Percentiles rank a stretch among this genome's conserved stretches.
These are phyloP conservation scores for Aureobasidium melanogenum DNA, from an alignment of 2,329 filamentous ascomycete species.

Conservation along the genomic window DNA sequence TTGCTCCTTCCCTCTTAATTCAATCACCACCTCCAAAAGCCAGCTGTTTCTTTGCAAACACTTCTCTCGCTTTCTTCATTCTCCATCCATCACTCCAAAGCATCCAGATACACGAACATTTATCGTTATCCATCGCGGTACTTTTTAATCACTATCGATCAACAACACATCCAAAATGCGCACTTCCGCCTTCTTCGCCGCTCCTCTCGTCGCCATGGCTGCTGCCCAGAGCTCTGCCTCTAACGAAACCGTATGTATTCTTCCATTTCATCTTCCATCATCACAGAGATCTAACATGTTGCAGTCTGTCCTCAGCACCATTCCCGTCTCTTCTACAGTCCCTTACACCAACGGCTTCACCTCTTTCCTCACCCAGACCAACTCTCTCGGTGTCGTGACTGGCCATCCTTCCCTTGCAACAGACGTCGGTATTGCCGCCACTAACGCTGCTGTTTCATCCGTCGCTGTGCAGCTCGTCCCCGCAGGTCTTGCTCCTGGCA, in stretches of 20 bases:
- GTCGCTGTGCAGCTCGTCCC: conserved; percentile 32
- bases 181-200: conserved; percentile 33
- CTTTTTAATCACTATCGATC: not conserved
- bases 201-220: conserved; percentile 35
- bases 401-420: conserved; percentile 30
- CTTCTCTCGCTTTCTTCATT: not conserved
- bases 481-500: conserved; percentile 30
- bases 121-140: not conserved
- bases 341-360: conserved; percentile 32
- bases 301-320: conserved; percentile 11
- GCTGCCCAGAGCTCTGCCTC: conserved; percentile 27
- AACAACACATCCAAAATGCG: conserved; percentile 34
- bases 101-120: not conserved
- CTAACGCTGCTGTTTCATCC: conserved; percentile 28
- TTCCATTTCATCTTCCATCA: not conserved
- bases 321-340: conserved; percentile 15
- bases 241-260: not conserved
- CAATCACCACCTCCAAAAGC: not conserved
- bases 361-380: conserved; percentile 38
- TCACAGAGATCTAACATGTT: not conserved
- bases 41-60: not conserved
- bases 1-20: not conserved
- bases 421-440: conserved; percentile 32
- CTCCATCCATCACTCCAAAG: not conserved
- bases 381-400: conserved; percentile 42